phyloP scores from a whole-genome alignment of 225 moss, liverwort and hornwort genomes.

The Ulota crispa region DNA sequence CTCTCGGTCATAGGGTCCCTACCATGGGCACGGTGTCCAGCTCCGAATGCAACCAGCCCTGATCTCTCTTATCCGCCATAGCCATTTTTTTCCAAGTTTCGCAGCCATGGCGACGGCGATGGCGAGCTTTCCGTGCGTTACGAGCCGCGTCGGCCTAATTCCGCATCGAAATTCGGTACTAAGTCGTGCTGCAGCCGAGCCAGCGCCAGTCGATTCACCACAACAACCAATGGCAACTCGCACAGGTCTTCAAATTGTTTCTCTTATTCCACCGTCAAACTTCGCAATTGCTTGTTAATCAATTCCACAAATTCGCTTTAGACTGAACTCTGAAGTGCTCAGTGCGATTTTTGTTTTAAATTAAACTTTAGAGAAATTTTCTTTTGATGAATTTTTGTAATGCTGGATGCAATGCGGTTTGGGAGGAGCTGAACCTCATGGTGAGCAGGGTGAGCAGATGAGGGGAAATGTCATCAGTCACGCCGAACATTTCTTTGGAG shows the following conservation, averaged over 20 bases:
- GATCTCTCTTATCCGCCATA: slow-evolving; percentile 19
- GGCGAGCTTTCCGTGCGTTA: slow-evolving; percentile 16
- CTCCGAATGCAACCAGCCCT: background rate
- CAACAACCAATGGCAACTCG: background rate
- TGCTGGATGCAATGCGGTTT: slow-evolving; percentile 20
- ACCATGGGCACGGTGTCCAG: background rate
- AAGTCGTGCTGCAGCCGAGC: slow-evolving; percentile 22
- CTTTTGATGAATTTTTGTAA: background rate
- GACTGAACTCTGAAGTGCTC: background rate
- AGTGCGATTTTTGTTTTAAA: background rate
- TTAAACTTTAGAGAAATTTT: background rate
- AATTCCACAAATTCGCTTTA: background rate
- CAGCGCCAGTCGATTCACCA: background rate
- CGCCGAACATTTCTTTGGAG: slow-evolving; percentile 45
- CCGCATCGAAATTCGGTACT: background rate
- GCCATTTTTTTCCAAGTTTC: background rate
- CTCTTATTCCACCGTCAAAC: background rate
- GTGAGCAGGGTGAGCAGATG: slow-evolving; percentile 63
- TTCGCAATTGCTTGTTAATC: background rate
- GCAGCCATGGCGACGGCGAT: slow-evolving; percentile 17
- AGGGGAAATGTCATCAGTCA: slow-evolving; percentile 18
- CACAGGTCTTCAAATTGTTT: slow-evolving; percentile 21
- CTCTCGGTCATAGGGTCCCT: background rate
- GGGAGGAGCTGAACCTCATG: slow-evolving; percentile 58
- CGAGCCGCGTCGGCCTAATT: background rate